A percentile compares a stretch with the other conserved stretches of the same genome.
phyloP scores from a whole-genome alignment of 805 yeast genomes.

The Clavispora santaluciae region DNA sequence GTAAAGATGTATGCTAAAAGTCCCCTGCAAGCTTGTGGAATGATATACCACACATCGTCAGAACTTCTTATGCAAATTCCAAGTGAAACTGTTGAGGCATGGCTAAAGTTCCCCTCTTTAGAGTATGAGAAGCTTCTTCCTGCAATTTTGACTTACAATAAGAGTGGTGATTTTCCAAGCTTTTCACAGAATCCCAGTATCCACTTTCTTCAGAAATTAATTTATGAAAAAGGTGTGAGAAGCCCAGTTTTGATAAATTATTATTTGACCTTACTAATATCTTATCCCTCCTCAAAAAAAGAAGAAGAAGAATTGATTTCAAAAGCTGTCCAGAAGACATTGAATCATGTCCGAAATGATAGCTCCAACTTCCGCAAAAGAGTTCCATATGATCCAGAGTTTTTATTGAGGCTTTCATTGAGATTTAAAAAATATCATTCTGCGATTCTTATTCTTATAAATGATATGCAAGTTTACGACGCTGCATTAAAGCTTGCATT shows the following conservation, averaged over 20 bases:
- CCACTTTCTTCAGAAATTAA: constrained; percentile 53
- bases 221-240: constrained; percentile 34
- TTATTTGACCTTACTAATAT: constrained; percentile 60
- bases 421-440: constrained; percentile 53
- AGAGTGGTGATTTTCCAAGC: constrained; percentile 34
- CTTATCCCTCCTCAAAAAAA: constrained; percentile 29
- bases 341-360: constrained; percentile 19
- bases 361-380: constrained; percentile 13
- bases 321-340: constrained; percentile 29
- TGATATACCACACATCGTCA: constrained; percentile 65
- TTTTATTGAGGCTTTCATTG: constrained; percentile 69
- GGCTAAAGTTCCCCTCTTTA: constrained; percentile 58
- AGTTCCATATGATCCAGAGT: constrained; percentile 58
- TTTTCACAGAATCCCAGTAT: constrained; percentile 58
- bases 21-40: constrained; percentile 14
- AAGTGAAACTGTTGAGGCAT: constrained; percentile 62
- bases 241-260: constrained; percentile 60
- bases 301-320: constrained; percentile 38
- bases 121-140: constrained; percentile 68
- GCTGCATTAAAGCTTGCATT: constrained; percentile 79
- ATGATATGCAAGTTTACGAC: constrained; percentile 60
- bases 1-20: constrained; percentile 46
- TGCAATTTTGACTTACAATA: constrained; percentile 65
- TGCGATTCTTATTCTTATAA: constrained; percentile 69
- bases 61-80: constrained; percentile 68